These are phyloP conservation scores for Ceratobasidium theobromae DNA, from an alignment of 1,284 basidiomycete species.

Conservation along the genomic window DNA sequence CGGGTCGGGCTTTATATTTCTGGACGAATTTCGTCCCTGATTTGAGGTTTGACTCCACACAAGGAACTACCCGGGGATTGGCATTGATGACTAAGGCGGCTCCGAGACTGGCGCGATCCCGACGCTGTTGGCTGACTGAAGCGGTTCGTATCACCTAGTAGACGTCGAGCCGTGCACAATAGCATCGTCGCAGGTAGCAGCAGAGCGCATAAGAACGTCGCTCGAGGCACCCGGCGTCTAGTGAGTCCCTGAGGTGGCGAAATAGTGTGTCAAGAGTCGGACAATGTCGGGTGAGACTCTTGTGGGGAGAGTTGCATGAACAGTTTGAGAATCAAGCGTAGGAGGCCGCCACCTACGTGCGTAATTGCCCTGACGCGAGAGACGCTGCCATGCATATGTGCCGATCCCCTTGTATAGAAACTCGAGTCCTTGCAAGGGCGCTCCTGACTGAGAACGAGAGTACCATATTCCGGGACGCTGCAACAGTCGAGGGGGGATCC, in stretches of 20 bases:
- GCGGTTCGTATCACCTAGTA: not conserved
- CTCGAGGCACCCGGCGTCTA: not conserved
- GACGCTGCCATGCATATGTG: too few relatives aligned
- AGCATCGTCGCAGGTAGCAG: not conserved
- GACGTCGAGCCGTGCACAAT: not conserved
- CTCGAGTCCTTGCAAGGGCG: too few relatives aligned
- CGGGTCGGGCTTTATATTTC: not conserved
- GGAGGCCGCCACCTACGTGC: not conserved
- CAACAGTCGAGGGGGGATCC: too few relatives aligned
- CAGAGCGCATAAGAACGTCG: not conserved
- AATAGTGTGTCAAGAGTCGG: not conserved
- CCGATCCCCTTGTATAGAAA: too few relatives aligned
- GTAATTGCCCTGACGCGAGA: not conserved
- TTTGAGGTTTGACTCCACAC: slow-evolving; percentile 5
- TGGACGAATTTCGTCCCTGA: not conserved
- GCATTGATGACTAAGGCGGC: slow-evolving; percentile 6
- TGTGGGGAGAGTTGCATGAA: not conserved
- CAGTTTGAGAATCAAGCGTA: not conserved
- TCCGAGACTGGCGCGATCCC: not conserved
- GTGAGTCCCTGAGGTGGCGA: not conserved
- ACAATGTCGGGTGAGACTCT: not conserved
- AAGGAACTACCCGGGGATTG: slow-evolving; percentile 1
- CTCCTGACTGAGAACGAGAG: too few relatives aligned
- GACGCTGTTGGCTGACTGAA: too few relatives aligned
- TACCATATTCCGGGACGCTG: too few relatives aligned